Conservation (phyloP, 495 filamentous ascomycete genomes). For the Talaromyces ruber region DNA sequence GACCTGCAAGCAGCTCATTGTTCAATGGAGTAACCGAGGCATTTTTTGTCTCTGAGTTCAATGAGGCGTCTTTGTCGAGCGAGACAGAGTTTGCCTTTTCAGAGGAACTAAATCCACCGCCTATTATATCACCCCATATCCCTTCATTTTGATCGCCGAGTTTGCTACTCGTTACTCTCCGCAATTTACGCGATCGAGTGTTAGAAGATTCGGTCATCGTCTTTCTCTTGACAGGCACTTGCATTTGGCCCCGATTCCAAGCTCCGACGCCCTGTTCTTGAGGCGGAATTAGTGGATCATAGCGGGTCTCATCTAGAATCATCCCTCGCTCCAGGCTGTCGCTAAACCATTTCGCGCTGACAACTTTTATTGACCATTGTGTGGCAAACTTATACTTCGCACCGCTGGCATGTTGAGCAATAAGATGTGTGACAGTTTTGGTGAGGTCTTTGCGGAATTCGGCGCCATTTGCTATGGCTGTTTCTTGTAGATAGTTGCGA, state of each 20-base stretch:
- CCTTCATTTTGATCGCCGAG: conserved; percentile 69
- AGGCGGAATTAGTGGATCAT: conserved; percentile 59
- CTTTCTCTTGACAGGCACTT: conserved; percentile 21
- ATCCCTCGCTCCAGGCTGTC: conserved; percentile 88
- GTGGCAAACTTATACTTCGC: conserved; percentile 83
- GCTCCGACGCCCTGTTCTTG: conserved; percentile 71
- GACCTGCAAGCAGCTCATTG: neutral
- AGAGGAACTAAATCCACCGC: conserved; percentile 29
- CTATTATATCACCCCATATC: conserved; percentile 85
- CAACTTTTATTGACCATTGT: conserved; percentile 68
- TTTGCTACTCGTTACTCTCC: conserved; percentile 71
- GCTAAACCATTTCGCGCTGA: conserved; percentile 75
- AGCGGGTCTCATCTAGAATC: conserved; percentile 76
- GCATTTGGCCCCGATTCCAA: conserved; percentile 47
- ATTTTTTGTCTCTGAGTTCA: neutral
- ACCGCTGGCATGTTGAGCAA: conserved; percentile 69
- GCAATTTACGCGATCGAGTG: conserved; percentile 53
- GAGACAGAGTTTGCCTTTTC: conserved; percentile 7
- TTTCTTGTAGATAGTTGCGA: conserved; percentile 58
- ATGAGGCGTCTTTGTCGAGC: neutral
- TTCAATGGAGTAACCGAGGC: neutral
- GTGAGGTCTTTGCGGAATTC: conserved; percentile 81
- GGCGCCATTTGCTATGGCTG: conserved; percentile 60
- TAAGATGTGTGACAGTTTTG: conserved; percentile 71
- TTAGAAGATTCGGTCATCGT: conserved; percentile 17